Evolutionary conservation across 1,139 yeast species (phyloP).

Genomic region (Scheffersomyces cryptocercus): DNA sequence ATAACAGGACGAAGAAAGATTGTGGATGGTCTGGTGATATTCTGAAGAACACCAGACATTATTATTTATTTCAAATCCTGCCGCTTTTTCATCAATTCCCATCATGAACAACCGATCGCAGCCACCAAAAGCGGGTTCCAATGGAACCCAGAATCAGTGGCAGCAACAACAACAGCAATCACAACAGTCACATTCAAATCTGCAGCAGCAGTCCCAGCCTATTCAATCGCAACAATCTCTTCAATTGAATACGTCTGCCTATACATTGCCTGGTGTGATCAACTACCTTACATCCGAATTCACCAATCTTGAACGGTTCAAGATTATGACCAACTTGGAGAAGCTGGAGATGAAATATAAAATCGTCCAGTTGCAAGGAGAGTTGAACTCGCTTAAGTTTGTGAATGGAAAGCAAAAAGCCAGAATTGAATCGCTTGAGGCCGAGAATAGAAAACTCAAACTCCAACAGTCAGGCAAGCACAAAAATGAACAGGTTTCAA

Average conservation of each 20-base stretch:
- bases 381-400: slow-evolving; percentile 46
- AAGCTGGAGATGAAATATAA: slow-evolving; percentile 57
- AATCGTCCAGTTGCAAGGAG: slow-evolving; percentile 56
- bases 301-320: slow-evolving; percentile 57
- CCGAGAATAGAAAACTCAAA: slow-evolving; percentile 10
- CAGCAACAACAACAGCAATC: slow-evolving; percentile 10
- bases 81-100: not conserved
- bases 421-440: slow-evolving; percentile 31
- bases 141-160: slow-evolving; percentile 8
- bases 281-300: slow-evolving; percentile 62
- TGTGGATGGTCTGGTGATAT: no score
- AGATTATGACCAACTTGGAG: slow-evolving; percentile 58
- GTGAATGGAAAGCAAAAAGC: slow-evolving; percentile 36
- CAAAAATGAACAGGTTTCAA: not conserved
- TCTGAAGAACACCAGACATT: no score
- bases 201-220: slow-evolving; percentile 12
- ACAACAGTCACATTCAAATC: slow-evolving; percentile 11
- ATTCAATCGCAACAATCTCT: slow-evolving; percentile 10
- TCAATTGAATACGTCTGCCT: slow-evolving; percentile 19
- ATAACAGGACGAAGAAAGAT: no score
- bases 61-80: no score
- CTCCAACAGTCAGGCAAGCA: not conserved
- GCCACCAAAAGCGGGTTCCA: slow-evolving; percentile 1
- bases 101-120: slow-evolving; percentile 4
- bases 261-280: slow-evolving; percentile 66